Evolutionary conservation across 306 rosid species (phyloP).

Genomic region (Styphnolobium japonicum): DNA sequence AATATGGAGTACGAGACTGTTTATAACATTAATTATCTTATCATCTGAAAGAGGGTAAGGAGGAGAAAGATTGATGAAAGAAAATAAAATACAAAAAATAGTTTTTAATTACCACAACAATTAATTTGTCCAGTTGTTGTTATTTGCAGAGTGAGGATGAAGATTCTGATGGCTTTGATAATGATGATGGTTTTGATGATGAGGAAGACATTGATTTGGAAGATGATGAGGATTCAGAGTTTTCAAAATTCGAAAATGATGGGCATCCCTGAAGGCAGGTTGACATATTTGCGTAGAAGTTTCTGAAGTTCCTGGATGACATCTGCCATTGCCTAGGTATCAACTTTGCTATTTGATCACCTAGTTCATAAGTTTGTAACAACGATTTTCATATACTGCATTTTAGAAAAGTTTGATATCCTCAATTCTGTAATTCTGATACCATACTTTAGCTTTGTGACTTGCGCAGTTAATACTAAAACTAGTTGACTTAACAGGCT

Average conservation of each 20-base stretch:
- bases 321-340: conserved; percentile 28
- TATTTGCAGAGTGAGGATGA: conserved; percentile 62
- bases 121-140: conserved; percentile 2
- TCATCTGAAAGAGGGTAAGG: conserved; percentile 3
- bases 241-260: conserved; percentile 9
- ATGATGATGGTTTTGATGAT: neutral
- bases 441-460: neutral
- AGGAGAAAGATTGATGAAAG: conserved; percentile 9
- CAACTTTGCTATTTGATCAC: conserved; percentile 14
- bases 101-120: neutral
- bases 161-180: conserved; percentile 41
- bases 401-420: neutral
- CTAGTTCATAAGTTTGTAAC: neutral
- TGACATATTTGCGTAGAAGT: conserved; percentile 1
- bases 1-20: conserved; percentile 8
- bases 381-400: neutral
- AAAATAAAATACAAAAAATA: neutral
- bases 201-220: conserved; percentile 36
- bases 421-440: neutral
- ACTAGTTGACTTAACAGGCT: neutral
- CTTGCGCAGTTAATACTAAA: neutral
- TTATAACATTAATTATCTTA: neutral
- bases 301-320: conserved; percentile 6
- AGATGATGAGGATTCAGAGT: conserved; percentile 29
- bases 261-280: conserved; percentile 32